Evolutionary conservation across 495 filamentous ascomycete genomes (phyloP), one percentile per base, ranked within the genome.

Genomic region (Articulospora tetracladia): DNA sequence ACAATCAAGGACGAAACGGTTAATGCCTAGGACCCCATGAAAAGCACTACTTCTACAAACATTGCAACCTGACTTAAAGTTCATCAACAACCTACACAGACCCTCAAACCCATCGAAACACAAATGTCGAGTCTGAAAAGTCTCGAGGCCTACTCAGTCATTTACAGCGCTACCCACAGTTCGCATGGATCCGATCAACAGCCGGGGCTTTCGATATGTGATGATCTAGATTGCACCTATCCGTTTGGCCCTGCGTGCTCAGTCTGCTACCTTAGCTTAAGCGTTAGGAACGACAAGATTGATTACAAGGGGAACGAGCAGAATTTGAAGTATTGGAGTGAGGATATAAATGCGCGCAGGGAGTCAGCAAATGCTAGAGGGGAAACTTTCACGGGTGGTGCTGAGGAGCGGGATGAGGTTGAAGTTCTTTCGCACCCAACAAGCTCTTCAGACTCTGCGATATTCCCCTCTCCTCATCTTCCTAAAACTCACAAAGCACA

Each of bases 151-250:
- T 30, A 15, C 30, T 19, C 50, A 15, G 28, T n/a, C 3, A 28
- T 30, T 19, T 27, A 26, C 22, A n/a, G 22, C 26, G 6, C 50
- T 17, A 30, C 17, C 12, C 3, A 30, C 50, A 27, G 1, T 3
- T 50, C 20, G 25, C 47, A 3, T 7, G 10, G 11, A 13, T 20
- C 51, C 24, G 27, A 12, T 10, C 3, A 20, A 2, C 2, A 17
- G 11, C 15, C 28, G 7, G 51, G 44, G 13, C 58, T 34, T 28
- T 36, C 23, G 12, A n/a, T 32, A 8, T 55, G 58, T 30, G 27
- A 55, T 30, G 27, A 55, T 25, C 7, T 17, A 23, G 24, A 28
- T 49, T 60, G 51, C 58, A 30, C 25, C 24, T 60, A 55, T 28
- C 58, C 58, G 2, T 60, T 30, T 30, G 58, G 58, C 23, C 39